A percentile compares a stretch with the other conserved stretches of the same genome.
phyloP scores from a whole-genome alignment of 129 eudicot genomes.

The Cynara cardunculus region DNA sequence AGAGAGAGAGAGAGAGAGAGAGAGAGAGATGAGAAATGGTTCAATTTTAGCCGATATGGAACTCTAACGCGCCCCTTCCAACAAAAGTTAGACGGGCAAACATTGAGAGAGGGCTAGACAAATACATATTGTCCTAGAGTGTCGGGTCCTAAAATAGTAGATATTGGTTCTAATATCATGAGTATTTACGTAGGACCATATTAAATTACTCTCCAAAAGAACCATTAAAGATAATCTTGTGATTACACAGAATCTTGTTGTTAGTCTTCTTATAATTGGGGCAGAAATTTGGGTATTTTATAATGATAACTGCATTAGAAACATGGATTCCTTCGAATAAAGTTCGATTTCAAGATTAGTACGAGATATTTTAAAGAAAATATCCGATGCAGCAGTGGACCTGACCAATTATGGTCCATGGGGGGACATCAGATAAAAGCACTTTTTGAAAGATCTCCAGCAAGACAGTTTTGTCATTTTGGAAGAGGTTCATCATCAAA shows the following conservation, averaged over 20 bases:
- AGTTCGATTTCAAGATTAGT: background rate
- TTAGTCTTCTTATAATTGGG: background rate
- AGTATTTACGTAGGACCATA: no score
- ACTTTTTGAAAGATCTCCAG: conserved; percentile 12
- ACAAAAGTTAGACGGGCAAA: no score
- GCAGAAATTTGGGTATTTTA: background rate
- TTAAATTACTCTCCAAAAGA: background rate
- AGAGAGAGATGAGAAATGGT: no score
- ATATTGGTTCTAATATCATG: no score
- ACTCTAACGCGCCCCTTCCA: no score
- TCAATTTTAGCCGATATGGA: no score
- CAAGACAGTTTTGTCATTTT: conserved; percentile 28
- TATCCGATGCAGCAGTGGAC: conserved; percentile 25
- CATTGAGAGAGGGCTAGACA: no score
- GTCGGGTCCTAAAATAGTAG: no score
- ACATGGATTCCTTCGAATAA: background rate
- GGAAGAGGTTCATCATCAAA: background rate
- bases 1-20: no score
- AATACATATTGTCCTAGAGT: no score
- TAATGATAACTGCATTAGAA: background rate
- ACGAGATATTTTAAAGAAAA: conserved; percentile 18
- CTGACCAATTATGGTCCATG: background rate
- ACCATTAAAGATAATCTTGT: background rate
- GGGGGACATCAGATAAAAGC: conserved; percentile 8
- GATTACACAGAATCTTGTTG: background rate